Conservation (phyloP, 2,329 filamentous ascomycete species). For the Pezicula neosporulosa region DNA sequence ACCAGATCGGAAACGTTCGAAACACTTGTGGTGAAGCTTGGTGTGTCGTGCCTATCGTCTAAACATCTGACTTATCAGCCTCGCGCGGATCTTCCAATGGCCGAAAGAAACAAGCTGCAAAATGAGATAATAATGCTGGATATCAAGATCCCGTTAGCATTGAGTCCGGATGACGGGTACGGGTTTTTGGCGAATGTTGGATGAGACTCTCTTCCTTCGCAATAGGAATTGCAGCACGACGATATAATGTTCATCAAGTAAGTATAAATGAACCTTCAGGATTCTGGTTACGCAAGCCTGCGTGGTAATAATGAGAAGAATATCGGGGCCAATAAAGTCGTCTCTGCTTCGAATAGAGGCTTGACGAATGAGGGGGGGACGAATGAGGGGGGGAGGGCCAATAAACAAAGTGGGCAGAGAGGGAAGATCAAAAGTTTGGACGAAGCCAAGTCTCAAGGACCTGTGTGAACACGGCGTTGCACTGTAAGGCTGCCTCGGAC, state of each 20-base stretch:
- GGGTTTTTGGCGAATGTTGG: neutral
- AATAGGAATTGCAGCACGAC: neutral
- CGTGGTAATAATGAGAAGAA: neutral
- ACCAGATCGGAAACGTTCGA: conserved; percentile 28
- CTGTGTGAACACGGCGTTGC: conserved; percentile 11
- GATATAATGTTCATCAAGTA: no score
- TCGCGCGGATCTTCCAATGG: conserved; percentile 18
- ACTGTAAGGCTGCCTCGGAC: conserved; percentile 24
- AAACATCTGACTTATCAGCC: conserved; percentile 26
- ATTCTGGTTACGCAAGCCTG: neutral
- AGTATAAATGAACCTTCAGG: no score
- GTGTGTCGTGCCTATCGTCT: conserved; percentile 23
- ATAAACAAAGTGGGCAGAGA: conserved; percentile 1
- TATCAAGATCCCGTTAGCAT: no score
- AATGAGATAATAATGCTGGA: neutral
- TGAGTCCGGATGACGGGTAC: neutral
- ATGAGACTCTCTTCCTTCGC: neutral
- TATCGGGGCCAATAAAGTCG: neutral
- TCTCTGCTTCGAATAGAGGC: neutral
- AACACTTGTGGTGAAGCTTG: conserved; percentile 26
- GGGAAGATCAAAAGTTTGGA: conserved; percentile 15
- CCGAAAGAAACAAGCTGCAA: conserved; percentile 18
- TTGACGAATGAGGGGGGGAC: neutral
- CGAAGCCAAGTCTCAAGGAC: conserved; percentile 15
- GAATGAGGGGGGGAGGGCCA: neutral